Evolutionary conservation across 768 basidiomycete species (phyloP), one percentile per base, ranked within the genome.

Genomic region (Fomitopsis serialis): DNA sequence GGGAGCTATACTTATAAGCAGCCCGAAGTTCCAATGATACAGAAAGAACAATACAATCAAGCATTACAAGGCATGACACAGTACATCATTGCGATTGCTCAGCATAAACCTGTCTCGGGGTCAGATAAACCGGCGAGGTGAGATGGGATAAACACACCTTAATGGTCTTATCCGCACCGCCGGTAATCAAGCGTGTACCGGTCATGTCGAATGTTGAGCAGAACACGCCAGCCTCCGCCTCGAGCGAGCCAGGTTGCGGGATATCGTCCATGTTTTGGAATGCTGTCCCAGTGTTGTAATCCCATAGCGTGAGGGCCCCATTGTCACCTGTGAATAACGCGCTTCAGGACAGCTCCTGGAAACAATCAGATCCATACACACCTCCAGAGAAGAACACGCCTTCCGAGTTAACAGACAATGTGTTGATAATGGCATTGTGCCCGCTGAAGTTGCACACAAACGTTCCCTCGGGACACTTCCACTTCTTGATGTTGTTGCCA

Each of bases 401-500:
- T 58, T 99, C 97, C 34, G 89, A 76, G 62, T 98, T 99, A 61
- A 98, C 90, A 11, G 87, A 85, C 53, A 98, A 65, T 6, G 93
- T 94, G 69, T 99, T 99, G 77, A 99, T 92, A 70, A 98, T 98
- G 2, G 95, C 92, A 56, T 97, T 93, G 68, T 98, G 97, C 0
- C 97, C 97, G 42, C 82, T 76, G 68, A 98, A 97, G 72, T 98
- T 99, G 78, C 89, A 92, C 2, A 98, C 96, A 59, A 99, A 98
- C 2, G 82, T 69, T 44, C 97, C 97, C 58, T 98, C 92, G 5
- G 97, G 97, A 62, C 93, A 98, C 63, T 96, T 97, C 96, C 96
- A 99, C 69, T 98, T 98, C 67, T 99, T 99, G 74, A 99, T 98
- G 69, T 98, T 98, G 75, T 98, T 98, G 0, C 95, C 97, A n/a